phyloP scores from a whole-genome alignment of 352 stramenopile genomes.

The Phytopythium oedochilum region DNA sequence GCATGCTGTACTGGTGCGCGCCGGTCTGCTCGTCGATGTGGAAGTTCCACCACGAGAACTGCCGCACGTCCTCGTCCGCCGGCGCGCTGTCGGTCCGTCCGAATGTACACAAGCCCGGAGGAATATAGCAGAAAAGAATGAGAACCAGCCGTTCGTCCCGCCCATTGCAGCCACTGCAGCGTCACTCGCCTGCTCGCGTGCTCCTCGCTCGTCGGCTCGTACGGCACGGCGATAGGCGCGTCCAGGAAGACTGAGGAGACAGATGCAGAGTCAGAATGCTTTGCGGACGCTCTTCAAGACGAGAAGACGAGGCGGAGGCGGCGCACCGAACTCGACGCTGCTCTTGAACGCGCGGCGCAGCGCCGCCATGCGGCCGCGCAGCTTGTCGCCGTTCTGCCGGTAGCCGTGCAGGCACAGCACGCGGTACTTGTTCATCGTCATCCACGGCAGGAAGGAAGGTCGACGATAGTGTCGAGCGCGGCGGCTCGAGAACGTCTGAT shows the following conservation, averaged over 20 bases:
- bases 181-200: constrained; percentile 32
- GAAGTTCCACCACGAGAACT: constrained; percentile 79
- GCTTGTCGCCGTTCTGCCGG: constrained; percentile 67
- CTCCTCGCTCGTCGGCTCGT: constrained; percentile 54
- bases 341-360: constrained; percentile 73
- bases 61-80: constrained; percentile 34
- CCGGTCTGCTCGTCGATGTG: constrained; percentile 35
- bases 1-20: constrained; percentile 31
- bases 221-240: constrained; percentile 63
- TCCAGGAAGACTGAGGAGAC: constrained; percentile 64
- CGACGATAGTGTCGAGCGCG: too few relatives aligned
- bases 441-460: neutral
- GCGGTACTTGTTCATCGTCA: constrained; percentile 41
- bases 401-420: constrained; percentile 86
- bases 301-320: too few relatives aligned
- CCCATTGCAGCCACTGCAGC: neutral
- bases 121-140: too few relatives aligned
- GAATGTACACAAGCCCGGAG: too few relatives aligned
- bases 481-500: too few relatives aligned
- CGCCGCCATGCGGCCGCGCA: constrained; percentile 68
- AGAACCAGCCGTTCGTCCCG: neutral
- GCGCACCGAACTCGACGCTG: constrained; percentile 75
- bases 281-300: too few relatives aligned
- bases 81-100: constrained; percentile 10
- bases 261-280: neutral